phyloP scores from a whole-genome alignment of 1,284 basidiomycete genomes.

The Mycena sp. region DNA sequence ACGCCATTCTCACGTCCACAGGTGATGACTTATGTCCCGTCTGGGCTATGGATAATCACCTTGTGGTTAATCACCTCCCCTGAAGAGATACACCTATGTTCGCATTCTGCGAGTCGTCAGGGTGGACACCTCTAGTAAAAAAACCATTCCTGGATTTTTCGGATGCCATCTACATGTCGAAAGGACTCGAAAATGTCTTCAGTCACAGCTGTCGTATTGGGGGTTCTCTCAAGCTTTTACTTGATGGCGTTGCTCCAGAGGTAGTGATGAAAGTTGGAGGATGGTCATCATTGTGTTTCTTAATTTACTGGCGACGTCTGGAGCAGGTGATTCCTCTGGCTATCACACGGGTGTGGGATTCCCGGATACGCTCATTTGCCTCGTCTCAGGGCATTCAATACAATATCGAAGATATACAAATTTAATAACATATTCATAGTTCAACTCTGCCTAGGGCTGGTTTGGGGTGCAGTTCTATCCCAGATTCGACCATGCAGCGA shows the following conservation, averaged over 20 bases:
- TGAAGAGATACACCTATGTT: slow-evolving; percentile 29
- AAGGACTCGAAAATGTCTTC: too few relatives aligned
- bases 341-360: slow-evolving; percentile 7
- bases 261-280: too few relatives aligned
- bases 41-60: slow-evolving; percentile 35
- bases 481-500: not conserved
- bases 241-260: too few relatives aligned
- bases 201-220: slow-evolving; percentile 28
- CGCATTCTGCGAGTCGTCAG: slow-evolving; percentile 13
- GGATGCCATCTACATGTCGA: slow-evolving; percentile 33
- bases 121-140: slow-evolving; percentile 22
- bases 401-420: not conserved
- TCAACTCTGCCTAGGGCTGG: not conserved
- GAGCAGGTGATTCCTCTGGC: too few relatives aligned
- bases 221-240: slow-evolving; percentile 11
- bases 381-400: not conserved
- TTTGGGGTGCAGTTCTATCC: not conserved
- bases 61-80: slow-evolving; percentile 24
- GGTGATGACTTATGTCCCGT: slow-evolving; percentile 33
- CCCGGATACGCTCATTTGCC: not conserved
- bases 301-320: too few relatives aligned
- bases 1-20: slow-evolving; percentile 27
- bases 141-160: slow-evolving; percentile 30
- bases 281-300: too few relatives aligned
- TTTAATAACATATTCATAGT: not conserved